These are phyloP conservation scores for Porphyrellus sp. DNA, from an alignment of 1,284 basidiomycete species.

Conservation along the genomic window DNA sequence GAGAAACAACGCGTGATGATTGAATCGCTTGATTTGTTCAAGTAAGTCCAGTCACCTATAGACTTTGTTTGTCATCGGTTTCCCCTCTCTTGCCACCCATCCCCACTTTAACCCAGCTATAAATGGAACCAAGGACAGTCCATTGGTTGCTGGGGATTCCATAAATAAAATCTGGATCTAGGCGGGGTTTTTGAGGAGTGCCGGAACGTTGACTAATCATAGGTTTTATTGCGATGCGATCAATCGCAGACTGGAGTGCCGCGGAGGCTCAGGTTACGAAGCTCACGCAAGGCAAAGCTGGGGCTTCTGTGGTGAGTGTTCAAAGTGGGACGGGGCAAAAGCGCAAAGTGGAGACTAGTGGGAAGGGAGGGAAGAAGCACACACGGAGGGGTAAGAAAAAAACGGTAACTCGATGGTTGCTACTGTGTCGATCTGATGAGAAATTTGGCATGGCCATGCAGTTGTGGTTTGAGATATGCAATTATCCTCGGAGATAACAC, in stretches of 20 bases:
- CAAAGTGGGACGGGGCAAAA: conserved; percentile 58
- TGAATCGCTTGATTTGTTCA: conserved; percentile 77
- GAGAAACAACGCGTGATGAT: conserved; percentile 80
- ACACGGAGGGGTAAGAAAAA: conserved; percentile 60
- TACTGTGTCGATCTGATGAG: conserved; percentile 3
- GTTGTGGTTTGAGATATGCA: too few species aligned
- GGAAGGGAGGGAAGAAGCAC: conserved; percentile 45
- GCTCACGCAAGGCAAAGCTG: conserved; percentile 44
- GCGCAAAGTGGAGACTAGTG: conserved; percentile 53
- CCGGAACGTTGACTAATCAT: not conserved
- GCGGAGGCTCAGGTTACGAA: conserved; percentile 71
- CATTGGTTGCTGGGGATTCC: not conserved
- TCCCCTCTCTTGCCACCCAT: not conserved
- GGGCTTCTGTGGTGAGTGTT: conserved; percentile 73
- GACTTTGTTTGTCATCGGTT: conserved; percentile 3
- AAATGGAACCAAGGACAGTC: not conserved
- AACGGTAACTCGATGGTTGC: conserved; percentile 39
- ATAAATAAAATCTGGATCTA: not conserved
- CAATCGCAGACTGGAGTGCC: conserved; percentile 65
- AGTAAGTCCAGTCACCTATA: conserved; percentile 53
- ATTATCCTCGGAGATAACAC: not conserved
- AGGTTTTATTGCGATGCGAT: conserved; percentile 38
- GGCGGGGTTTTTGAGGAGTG: not conserved
- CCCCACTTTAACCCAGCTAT: conserved; percentile 12
- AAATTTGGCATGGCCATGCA: not conserved